Evolutionary conservation across 768 basidiomycete genomes (phyloP).

Genomic region (Lentinula raphanica): DNA sequence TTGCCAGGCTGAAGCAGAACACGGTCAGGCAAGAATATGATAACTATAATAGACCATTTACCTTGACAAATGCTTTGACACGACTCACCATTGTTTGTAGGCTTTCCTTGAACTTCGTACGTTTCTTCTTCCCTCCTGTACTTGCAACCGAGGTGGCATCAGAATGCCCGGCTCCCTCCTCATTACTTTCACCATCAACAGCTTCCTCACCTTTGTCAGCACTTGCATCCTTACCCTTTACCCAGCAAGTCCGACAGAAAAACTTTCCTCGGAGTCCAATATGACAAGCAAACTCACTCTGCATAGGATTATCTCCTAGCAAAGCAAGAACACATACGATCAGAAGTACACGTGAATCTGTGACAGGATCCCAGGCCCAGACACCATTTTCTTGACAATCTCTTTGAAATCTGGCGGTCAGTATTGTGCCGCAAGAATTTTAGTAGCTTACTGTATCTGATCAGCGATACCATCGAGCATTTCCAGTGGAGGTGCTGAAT

Average conservation of each 20-base stretch:
- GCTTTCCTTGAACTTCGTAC: neutral
- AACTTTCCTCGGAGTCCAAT: slow-evolving; percentile 17
- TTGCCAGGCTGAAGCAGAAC: neutral
- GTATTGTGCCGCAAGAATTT: neutral
- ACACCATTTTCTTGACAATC: slow-evolving; percentile 13
- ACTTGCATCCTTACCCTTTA: slow-evolving; percentile 1
- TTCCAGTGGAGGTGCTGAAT: slow-evolving; percentile 17
- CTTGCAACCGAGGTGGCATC: too few relatives aligned
- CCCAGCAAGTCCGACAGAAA: slow-evolving; percentile 19
- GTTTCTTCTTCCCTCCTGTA: neutral
- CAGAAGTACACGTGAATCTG: slow-evolving; percentile 14
- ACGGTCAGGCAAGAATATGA: neutral
- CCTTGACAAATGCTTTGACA: neutral
- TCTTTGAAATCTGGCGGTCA: neutral
- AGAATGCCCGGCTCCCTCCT: too few relatives aligned
- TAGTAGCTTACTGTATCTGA: slow-evolving; percentile 13
- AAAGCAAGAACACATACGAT: slow-evolving; percentile 15
- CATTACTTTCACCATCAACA: too few relatives aligned
- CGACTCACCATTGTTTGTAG: neutral
- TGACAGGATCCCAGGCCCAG: slow-evolving; percentile 13
- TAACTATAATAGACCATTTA: neutral
- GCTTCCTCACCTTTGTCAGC: too few relatives aligned
- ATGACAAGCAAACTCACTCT: slow-evolving; percentile 23
- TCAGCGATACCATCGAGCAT: slow-evolving; percentile 18
- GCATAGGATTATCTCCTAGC: slow-evolving; percentile 19